A percentile compares a stretch with the other conserved stretches of the same genome.
phyloP scores from a whole-genome alignment of 1,284 basidiomycete species.

The Hortiboletus rubellus region DNA sequence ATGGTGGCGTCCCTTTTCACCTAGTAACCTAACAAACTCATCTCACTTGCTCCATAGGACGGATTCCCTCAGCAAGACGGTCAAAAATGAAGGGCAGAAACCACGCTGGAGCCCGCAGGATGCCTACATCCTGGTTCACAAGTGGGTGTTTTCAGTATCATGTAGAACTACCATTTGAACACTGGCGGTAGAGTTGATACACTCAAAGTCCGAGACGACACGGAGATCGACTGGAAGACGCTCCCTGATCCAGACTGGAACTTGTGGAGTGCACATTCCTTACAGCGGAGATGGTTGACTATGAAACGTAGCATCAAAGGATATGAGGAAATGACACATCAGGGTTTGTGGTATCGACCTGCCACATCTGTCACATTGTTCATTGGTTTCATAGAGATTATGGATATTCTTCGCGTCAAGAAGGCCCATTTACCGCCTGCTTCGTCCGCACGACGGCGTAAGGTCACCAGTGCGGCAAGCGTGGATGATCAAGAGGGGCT shows the following conservation, averaged over 20 bases:
- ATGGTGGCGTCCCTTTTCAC: slow-evolving; percentile 49
- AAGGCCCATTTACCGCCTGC: slow-evolving; percentile 56
- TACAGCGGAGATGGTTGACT: slow-evolving; percentile 75
- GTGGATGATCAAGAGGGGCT: slow-evolving; percentile 37
- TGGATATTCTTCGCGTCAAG: slow-evolving; percentile 74
- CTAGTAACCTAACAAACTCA: neutral
- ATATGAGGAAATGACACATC: slow-evolving; percentile 73
- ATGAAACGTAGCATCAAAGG: slow-evolving; percentile 75
- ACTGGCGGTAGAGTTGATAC: slow-evolving; percentile 58
- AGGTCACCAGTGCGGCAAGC: slow-evolving; percentile 54
- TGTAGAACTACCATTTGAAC: neutral
- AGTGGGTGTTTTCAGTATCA: slow-evolving; percentile 47
- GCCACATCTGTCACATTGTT: slow-evolving; percentile 9
- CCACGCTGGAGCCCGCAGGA: slow-evolving; percentile 75
- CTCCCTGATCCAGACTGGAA: slow-evolving; percentile 75
- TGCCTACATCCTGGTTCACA: slow-evolving; percentile 76
- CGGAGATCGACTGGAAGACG: slow-evolving; percentile 82
- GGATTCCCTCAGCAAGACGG: slow-evolving; percentile 66
- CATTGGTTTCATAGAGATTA: slow-evolving; percentile 54
- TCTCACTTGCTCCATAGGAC: slow-evolving; percentile 49
- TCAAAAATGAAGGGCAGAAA: slow-evolving; percentile 67
- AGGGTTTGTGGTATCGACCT: slow-evolving; percentile 46
- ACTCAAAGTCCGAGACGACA: slow-evolving; percentile 71
- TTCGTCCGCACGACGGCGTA: slow-evolving; percentile 44
- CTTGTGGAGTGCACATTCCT: slow-evolving; percentile 73